Percentiles rank a stretch among this genome's conserved stretches.
Evolutionary conservation across 192 early-diverging fungal species (phyloP).

Genomic region (Gigaspora rosea): DNA sequence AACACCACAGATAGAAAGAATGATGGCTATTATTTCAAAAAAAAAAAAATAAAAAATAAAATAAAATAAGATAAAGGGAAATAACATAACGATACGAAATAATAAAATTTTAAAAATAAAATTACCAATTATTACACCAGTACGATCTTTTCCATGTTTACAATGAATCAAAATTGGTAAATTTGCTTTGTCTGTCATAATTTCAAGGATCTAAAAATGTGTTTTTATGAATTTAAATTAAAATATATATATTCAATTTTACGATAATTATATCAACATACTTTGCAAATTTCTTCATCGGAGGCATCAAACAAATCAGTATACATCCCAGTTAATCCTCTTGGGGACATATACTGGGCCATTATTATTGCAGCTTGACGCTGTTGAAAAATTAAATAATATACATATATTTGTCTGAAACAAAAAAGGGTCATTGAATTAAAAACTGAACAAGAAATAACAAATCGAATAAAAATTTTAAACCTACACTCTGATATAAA

Average conservation of each 20-base stretch:
- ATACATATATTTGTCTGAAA: conserved; percentile 21
- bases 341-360: conserved; percentile 36
- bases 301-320: conserved; percentile 49
- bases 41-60: neutral
- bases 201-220: conserved; percentile 45
- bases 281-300: conserved; percentile 46
- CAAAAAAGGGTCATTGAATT: neutral
- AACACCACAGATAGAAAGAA: conserved; percentile 54
- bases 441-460: neutral
- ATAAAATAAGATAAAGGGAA: neutral
- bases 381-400: conserved; percentile 7
- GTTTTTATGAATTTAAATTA: neutral
- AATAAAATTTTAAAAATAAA: neutral
- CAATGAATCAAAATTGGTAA: conserved; percentile 69
- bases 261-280: neutral
- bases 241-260: neutral
- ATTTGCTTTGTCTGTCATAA: conserved; percentile 53
- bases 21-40: conserved; percentile 37
- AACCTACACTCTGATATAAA: conserved; percentile 33
- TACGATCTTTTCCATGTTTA: conserved; percentile 69
- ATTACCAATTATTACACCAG: conserved; percentile 54
- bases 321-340: conserved; percentile 54
- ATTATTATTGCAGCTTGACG: conserved; percentile 22
- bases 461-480: neutral
- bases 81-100: neutral